These are phyloP conservation scores for Trichosporon sp. DNA, from an alignment of 1,284 basidiomycete species.

Conservation along the genomic window DNA sequence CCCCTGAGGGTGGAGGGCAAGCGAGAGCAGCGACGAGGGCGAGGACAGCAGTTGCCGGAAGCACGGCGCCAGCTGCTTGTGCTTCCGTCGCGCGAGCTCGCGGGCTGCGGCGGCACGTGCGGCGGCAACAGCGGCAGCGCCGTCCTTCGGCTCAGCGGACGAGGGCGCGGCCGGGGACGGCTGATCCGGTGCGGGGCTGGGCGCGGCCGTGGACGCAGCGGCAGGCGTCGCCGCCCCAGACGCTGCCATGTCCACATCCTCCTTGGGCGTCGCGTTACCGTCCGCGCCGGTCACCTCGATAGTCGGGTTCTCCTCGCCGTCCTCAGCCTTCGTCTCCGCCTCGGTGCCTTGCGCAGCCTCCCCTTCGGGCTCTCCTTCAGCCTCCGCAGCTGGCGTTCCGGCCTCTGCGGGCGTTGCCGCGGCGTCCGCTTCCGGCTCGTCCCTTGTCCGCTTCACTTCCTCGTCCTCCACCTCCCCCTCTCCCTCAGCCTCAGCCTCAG, in stretches of 20 bases:
- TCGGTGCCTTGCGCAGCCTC: background rate
- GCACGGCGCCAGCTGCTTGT: constrained; percentile 29
- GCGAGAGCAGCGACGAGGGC: constrained; percentile 27
- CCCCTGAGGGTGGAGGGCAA: constrained; percentile 34
- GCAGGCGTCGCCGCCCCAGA: constrained; percentile 3
- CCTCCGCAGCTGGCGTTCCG: background rate
- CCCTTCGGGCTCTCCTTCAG: background rate
- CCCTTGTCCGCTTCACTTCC: background rate
- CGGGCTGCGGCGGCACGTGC: constrained; percentile 11
- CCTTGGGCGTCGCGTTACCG: too few species aligned
- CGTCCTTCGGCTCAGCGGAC: background rate
- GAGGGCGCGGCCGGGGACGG: background rate
- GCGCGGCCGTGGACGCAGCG: background rate
- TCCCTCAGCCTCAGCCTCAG: constrained; percentile 12
- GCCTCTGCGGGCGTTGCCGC: background rate
- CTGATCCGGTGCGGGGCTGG: constrained; percentile 4
- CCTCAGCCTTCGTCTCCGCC: background rate
- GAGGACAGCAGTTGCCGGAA: constrained; percentile 25
- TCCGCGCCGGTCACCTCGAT: background rate
- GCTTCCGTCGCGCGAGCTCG: constrained; percentile 20
- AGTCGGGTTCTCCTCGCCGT: background rate
- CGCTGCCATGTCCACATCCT: constrained; percentile 21
- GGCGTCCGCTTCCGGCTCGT: constrained; percentile 3
- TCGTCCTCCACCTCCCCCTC: constrained; percentile 38
- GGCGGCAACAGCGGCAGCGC: constrained; percentile 6